A percentile compares a stretch with the other conserved stretches of the same genome.
phyloP scores from a whole-genome alignment of 257 asterid species.

The Capsicum baccatum region DNA sequence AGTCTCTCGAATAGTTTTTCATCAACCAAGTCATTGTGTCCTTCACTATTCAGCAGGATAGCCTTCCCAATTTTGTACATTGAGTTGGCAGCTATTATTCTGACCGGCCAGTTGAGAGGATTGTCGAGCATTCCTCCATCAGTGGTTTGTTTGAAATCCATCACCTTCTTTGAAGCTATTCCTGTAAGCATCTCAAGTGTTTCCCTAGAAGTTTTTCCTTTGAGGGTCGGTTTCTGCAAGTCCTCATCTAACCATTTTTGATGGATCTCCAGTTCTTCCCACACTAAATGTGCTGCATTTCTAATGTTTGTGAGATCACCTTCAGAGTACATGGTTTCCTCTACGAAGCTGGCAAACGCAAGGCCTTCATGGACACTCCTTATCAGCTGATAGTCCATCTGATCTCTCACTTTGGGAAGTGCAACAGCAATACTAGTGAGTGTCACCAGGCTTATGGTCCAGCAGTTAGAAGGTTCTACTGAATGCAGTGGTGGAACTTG shows the following conservation, averaged over 20 bases:
- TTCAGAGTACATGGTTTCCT: background rate
- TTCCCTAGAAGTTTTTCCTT: conserved; percentile 8
- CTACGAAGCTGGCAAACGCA: background rate
- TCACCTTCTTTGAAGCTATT: background rate
- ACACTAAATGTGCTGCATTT: conserved; percentile 30
- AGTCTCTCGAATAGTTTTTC: conserved; percentile 37
- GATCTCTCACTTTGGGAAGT: conserved; percentile 7
- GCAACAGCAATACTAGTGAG: conserved; percentile 32
- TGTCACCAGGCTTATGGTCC: conserved; percentile 55
- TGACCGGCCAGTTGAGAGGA: conserved; percentile 31
- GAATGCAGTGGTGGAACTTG: conserved; percentile 47
- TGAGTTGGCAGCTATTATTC: conserved; percentile 42
- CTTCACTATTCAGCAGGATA: conserved; percentile 23
- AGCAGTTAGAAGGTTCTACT: conserved; percentile 50
- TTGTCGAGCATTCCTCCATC: background rate
- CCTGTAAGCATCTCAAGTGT: background rate
- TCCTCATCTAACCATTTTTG: conserved; percentile 28
- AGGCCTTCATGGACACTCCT: background rate
- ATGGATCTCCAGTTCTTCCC: conserved; percentile 36
- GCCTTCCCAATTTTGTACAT: conserved; percentile 44
- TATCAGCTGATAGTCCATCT: background rate
- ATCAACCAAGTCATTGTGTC: conserved; percentile 3
- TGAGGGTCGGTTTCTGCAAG: background rate
- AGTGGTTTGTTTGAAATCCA: background rate
- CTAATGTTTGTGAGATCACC: background rate